Evolutionary conservation across 495 filamentous ascomycete species (phyloP), one percentile per base, ranked within the genome.

Genomic region (Articulospora tetracladia): DNA sequence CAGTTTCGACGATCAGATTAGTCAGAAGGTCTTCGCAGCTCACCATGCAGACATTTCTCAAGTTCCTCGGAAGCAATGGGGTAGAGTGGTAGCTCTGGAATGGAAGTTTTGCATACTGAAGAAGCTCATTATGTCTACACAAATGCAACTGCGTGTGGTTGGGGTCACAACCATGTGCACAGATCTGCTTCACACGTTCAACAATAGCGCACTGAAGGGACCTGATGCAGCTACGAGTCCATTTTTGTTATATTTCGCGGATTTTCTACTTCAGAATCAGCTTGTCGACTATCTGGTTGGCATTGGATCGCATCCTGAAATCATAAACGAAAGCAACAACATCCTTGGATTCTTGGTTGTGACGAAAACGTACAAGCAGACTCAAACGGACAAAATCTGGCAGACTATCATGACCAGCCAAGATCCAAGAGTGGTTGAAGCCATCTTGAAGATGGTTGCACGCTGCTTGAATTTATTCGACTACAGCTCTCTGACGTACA

Each of bases 301-400:
- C 1, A 85, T 93, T 46, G 92, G 91, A 57, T 96, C 94, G 19
- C 94, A 98, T 67, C 90, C 90, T 6, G 91, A 96, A 66, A 83
- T 98, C 58, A 95, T 96, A 48, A 78, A 75, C 44, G 83, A 90
- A 61, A 89, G 89, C 67, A 79, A 79, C 59, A 96, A 97, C 57
- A 89, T 98, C 55, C 77, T 96, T 41, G 89, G 88, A 0, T 98
- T 97, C 60, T 79, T 98, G 50, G 80, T 91, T n/a, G 89, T 94
- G 39, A 96, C 91, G 0, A 72, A 76, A 30, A 86, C 82, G 3
- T 96, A 94, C 68, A 84, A 82, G 8, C 66, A 82, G n/a, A 65
- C 74, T 15, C 87, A 93, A 62, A 89, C 89, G 2, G 89, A 97
- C 64, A 78, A 82, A 12, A 82, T 97, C 48, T 98, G 95, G 94